Evolutionary conservation across 805 yeast species (phyloP), one percentile per base, ranked within the genome.

Genomic region (Kazachstania africana): DNA sequence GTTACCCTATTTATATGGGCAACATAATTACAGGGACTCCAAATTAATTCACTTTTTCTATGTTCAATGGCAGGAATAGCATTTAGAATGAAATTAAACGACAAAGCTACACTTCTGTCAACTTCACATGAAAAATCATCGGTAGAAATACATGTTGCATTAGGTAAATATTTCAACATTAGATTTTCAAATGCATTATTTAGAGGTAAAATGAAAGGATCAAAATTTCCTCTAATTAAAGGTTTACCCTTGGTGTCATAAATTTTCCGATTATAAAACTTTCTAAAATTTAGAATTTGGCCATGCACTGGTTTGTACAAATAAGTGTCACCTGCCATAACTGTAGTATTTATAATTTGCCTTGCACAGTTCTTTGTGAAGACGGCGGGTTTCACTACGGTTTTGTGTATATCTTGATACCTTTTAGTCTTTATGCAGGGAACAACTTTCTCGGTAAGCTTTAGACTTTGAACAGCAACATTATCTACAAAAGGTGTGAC

Each of bases 221-320:
- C 84, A 15, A 76, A 45, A 16, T 69, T 65, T n/a, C 77, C 63
- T 41, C 83, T 64, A 24, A 79, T 41, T 31, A 75, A 48, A 25
- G 81, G 78, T 45, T 71, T 72, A 16, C 83, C 83, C 19, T 72
- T 59, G 6, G 70, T 63, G 45, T 75, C 74, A 48, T 68, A 66
- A 25, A 72, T 45, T 20, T 69, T 62, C 29, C 65, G 59, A 46
- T 72, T 67, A 47, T 72, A 68, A 32, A 56, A 57, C 31, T 60
- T 62, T 39, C 79, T 73, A 36, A 66, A 55, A 30, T 62, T 65
- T 41, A 60, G 48, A 17, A 71, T 56, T 15, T 66, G 62, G 38
- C 57, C 56, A 39, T 68, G 67, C 3, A 72, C 53, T 19, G 85
- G 81, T 26, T 55, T 44, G 35, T 61, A 53, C 23, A 65, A 50